Conservation (phyloP, 2,329 filamentous ascomycete genomes). For the Aspergillus fijiensis region DNA sequence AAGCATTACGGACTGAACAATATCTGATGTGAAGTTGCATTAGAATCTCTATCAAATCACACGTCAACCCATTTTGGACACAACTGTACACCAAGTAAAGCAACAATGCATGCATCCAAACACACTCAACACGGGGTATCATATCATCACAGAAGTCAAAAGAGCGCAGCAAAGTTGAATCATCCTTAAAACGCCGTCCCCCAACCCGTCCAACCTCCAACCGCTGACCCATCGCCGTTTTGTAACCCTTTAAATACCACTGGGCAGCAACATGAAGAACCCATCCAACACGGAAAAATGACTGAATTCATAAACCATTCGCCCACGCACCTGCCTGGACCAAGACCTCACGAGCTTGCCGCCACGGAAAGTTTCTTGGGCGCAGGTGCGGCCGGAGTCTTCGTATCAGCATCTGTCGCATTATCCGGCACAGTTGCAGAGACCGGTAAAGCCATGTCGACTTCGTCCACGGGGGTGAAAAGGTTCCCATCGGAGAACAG, state of each 20-base stretch:
- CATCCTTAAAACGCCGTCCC: constrained; percentile 8
- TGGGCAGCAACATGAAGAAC: not conserved
- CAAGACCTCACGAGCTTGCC: constrained; percentile 9
- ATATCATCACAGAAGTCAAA: constrained; percentile 28
- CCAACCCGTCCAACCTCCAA: constrained; percentile 1
- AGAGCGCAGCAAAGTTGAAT: not conserved
- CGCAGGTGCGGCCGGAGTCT: constrained; percentile 19
- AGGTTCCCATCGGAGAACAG: constrained; percentile 32
- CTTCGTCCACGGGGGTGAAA: constrained; percentile 34
- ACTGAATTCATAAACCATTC: not conserved
- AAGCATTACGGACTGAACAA: not conserved
- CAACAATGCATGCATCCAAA: constrained; percentile 1
- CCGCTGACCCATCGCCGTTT: not conserved
- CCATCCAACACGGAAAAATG: not conserved
- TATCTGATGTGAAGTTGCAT: not conserved
- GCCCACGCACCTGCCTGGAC: not conserved
- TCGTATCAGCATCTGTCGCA: constrained; percentile 23
- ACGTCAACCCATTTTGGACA: not conserved
- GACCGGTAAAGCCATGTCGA: constrained; percentile 23
- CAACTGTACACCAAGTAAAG: not conserved
- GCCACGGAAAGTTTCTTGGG: constrained; percentile 26
- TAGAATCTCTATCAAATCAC: not conserved
- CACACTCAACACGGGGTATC: constrained; percentile 27
- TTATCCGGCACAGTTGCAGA: constrained; percentile 24
- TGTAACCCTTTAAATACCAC: not conserved